Percentiles rank a stretch among this genome's conserved stretches.
phyloP scores from a whole-genome alignment of 495 filamentous ascomycete genomes.

The Neurospora sp. region DNA sequence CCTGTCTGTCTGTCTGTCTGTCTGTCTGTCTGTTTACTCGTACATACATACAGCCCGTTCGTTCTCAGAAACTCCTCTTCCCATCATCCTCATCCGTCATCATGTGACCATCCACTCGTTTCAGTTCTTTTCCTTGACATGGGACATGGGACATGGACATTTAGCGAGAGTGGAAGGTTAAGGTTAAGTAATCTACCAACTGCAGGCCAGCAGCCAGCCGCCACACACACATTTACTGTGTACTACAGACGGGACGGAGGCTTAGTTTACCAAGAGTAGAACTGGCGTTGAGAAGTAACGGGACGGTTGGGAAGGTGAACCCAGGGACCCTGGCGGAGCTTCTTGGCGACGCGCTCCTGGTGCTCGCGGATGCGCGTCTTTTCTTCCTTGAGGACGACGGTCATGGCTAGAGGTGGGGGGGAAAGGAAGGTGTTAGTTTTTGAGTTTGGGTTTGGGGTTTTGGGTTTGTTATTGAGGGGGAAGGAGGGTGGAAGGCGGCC shows the following conservation, averaged over 20 bases:
- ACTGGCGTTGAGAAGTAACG: slow-evolving; percentile 69
- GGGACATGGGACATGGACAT: not conserved
- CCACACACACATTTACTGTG: not conserved
- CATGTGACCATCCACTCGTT: not conserved
- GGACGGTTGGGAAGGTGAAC: slow-evolving; percentile 72
- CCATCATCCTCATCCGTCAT: not conserved
- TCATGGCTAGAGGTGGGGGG: slow-evolving; percentile 43
- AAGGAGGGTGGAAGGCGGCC: not conserved
- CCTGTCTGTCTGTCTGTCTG: not conserved
- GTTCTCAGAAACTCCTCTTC: not conserved
- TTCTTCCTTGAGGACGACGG: slow-evolving; percentile 84
- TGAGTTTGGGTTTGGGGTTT: not conserved
- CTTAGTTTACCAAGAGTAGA: slow-evolving; percentile 66
- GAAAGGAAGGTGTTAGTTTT: slow-evolving; percentile 3
- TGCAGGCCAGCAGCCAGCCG: not conserved
- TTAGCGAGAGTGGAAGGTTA: not conserved
- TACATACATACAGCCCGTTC: not conserved
- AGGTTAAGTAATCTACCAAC: too few relatives aligned
- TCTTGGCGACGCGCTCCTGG: slow-evolving; percentile 63
- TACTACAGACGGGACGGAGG: not conserved
- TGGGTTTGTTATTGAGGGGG: not conserved
- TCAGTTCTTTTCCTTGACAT: not conserved
- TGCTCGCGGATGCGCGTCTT: slow-evolving; percentile 72
- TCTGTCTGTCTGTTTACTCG: not conserved
- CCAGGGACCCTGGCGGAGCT: slow-evolving; percentile 66